Percentiles rank a stretch among this genome's conserved stretches.
Conservation (phyloP, 1,139 yeast genomes). For the Lodderomyces beijingensis region DNA sequence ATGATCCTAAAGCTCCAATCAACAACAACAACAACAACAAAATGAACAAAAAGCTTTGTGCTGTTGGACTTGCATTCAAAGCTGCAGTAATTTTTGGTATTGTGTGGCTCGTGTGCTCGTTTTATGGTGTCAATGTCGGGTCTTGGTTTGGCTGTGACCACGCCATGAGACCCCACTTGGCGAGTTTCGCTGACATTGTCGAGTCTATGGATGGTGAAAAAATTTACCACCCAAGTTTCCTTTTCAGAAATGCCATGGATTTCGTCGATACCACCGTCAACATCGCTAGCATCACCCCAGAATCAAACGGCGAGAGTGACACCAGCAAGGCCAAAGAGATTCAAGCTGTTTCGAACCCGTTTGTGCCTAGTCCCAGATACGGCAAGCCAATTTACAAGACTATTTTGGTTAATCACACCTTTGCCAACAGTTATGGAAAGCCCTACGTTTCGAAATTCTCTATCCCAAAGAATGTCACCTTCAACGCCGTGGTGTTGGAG, state of each 20-base stretch:
- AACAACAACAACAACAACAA: too few relatives aligned
- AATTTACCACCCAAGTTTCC: conserved; percentile 5
- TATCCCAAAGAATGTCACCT: conserved; percentile 32
- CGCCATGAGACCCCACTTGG: neutral
- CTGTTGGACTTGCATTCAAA: too few relatives aligned
- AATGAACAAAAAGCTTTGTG: too few relatives aligned
- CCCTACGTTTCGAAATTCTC: conserved; percentile 25
- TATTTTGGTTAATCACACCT: conserved; percentile 28
- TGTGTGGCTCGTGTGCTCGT: neutral
- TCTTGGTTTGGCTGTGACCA: neutral
- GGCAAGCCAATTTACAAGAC: conserved; percentile 26
- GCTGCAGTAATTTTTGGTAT: too few relatives aligned
- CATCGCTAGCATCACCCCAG: neutral
- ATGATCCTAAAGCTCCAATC: too few relatives aligned
- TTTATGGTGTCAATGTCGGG: neutral
- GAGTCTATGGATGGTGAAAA: conserved; percentile 4
- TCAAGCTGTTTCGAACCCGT: conserved; percentile 28
- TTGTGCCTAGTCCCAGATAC: conserved; percentile 22
- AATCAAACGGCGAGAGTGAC: conserved; percentile 1
- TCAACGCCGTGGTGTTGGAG: conserved; percentile 58
- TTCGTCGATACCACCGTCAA: conserved; percentile 2
- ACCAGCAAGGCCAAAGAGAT: conserved; percentile 13
- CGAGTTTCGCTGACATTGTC: conserved; percentile 3
- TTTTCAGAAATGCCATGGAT: conserved; percentile 8
- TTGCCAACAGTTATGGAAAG: conserved; percentile 35